phyloP scores from a whole-genome alignment of 805 yeast species.

The Saccharomycopsis babjevae region DNA sequence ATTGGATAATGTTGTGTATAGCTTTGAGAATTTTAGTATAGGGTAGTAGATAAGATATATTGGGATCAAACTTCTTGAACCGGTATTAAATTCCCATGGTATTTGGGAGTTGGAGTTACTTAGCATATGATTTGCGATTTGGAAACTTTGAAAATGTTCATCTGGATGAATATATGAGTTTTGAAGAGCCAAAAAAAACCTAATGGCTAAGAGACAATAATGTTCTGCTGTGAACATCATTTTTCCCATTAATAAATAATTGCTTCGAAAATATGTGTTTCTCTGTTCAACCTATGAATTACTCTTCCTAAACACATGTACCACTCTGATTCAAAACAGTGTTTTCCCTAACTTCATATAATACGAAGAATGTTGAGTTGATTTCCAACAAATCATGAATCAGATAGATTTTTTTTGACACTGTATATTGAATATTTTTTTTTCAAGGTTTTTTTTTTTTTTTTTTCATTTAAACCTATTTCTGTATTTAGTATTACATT shows the following conservation, averaged over 20 bases:
- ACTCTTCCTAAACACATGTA: too few species aligned
- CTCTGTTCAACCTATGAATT: too few species aligned
- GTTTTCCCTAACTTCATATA: too few species aligned
- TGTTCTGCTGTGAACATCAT: neutral
- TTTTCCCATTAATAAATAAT: neutral
- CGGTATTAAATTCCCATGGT: conserved; percentile 77
- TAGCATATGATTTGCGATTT: conserved; percentile 41
- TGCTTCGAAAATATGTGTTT: too few species aligned
- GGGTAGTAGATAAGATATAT: conserved; percentile 65
- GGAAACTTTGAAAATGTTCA: conserved; percentile 91
- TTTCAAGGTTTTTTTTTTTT: too few species aligned
- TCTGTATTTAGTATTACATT: too few species aligned
- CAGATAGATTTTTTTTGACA: too few species aligned
- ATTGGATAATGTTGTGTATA: neutral
- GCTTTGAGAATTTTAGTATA: conserved; percentile 28
- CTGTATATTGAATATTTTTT: too few species aligned
- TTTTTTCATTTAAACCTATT: too few species aligned
- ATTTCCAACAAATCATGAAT: too few species aligned
- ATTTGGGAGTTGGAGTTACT: conserved; percentile 28
- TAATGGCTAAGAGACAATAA: neutral
- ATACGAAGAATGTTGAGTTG: too few species aligned
- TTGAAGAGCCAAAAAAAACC: conserved; percentile 28
- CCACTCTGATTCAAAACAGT: too few species aligned
- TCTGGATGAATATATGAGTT: conserved; percentile 94
- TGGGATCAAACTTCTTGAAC: conserved; percentile 54